phyloP scores from a whole-genome alignment of 1,139 yeast species.

The Kazachstania sp. region DNA sequence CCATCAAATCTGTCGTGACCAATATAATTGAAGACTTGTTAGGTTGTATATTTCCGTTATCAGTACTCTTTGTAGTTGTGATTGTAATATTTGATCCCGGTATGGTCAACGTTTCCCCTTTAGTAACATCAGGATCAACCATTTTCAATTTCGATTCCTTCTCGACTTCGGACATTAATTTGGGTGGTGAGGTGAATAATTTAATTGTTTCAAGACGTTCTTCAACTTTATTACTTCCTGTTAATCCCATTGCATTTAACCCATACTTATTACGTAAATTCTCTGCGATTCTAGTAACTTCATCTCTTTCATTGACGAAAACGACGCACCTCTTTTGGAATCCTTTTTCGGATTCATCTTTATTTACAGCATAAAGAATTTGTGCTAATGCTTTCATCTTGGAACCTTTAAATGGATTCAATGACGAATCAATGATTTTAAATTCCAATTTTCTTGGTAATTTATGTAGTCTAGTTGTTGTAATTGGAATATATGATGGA shows the following conservation, averaged over 20 bases:
- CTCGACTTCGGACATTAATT: conserved; percentile 7
- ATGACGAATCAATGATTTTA: conserved; percentile 63
- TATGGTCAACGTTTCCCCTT: conserved; percentile 8
- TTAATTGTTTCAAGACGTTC: conserved; percentile 50
- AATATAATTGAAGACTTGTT: conserved; percentile 41
- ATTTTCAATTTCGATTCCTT: conserved; percentile 8
- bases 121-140: neutral
- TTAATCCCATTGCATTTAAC: conserved; percentile 54
- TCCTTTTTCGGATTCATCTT: conserved; percentile 76
- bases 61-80: neutral
- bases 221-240: conserved; percentile 53
- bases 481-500: conserved; percentile 60
- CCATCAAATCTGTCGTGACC: conserved; percentile 82
- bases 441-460: conserved; percentile 69
- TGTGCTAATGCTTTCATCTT: conserved; percentile 80
- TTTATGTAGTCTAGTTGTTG: conserved; percentile 76
- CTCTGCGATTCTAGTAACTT: conserved; percentile 48
- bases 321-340: conserved; percentile 73
- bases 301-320: conserved; percentile 70
- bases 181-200: conserved; percentile 54
- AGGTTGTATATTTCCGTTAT: neutral
- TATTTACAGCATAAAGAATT: conserved; percentile 73
- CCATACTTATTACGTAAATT: conserved; percentile 46
- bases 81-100: conserved; percentile 26
- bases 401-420: conserved; percentile 74